These are phyloP conservation scores for Chalciporus sp. DNA, from an alignment of 1,284 basidiomycete species.

Conservation along the genomic window DNA sequence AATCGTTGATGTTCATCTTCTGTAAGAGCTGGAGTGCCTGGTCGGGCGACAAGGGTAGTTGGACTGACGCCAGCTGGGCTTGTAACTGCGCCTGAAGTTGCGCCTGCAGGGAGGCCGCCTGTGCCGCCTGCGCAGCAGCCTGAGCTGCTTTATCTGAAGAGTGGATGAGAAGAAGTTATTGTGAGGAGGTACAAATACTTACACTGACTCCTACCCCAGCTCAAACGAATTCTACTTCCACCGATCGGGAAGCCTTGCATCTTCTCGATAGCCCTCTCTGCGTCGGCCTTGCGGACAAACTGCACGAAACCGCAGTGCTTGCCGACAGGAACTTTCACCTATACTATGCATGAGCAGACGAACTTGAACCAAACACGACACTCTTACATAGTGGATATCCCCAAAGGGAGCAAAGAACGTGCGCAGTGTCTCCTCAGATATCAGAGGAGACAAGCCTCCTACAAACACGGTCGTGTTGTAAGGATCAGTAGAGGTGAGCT, in stretches of 20 bases:
- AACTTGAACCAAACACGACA: constrained; percentile 7
- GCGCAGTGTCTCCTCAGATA: constrained; percentile 84
- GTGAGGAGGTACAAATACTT: constrained; percentile 30
- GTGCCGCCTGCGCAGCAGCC: constrained; percentile 81
- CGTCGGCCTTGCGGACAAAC: constrained; percentile 89
- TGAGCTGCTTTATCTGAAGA: constrained; percentile 80
- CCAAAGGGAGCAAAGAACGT: constrained; percentile 91
- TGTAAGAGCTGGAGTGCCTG: constrained; percentile 70
- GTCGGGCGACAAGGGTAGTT: constrained; percentile 54
- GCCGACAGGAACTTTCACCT: constrained; percentile 94
- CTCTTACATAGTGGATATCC: constrained; percentile 84
- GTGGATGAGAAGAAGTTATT: constrained; percentile 8
- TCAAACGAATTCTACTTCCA: constrained; percentile 86
- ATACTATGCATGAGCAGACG: constrained; percentile 15
- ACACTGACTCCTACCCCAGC: constrained; percentile 94
- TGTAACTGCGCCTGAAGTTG: constrained; percentile 50
- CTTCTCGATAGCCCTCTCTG: constrained; percentile 89
- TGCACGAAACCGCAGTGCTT: constrained; percentile 97
- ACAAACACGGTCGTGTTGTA: constrained; percentile 95
- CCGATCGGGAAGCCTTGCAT: constrained; percentile 97
- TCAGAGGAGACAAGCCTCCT: constrained; percentile 82
- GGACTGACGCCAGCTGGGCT: constrained; percentile 36
- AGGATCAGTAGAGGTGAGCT: constrained; percentile 82
- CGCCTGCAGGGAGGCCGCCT: constrained; percentile 64
- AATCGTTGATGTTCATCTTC: constrained; percentile 53